A percentile compares a stretch with the other conserved stretches of the same genome.
These are phyloP conservation scores for Alternaria incomplexa DNA, from an alignment of 2,329 filamentous ascomycete genomes.

Conservation along the genomic window DNA sequence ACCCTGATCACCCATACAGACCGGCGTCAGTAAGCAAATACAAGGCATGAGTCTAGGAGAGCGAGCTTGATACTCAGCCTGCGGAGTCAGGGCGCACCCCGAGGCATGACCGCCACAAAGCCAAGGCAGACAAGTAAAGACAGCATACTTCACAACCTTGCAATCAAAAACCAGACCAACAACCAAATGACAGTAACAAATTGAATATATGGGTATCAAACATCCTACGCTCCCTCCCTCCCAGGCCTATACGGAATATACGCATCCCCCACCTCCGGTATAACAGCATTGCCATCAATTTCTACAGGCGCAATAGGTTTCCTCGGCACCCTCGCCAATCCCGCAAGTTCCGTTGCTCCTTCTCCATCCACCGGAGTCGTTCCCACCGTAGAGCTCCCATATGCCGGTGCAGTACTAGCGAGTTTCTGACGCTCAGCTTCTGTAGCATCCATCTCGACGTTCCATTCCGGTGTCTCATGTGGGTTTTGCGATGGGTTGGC, in stretches of 20 bases:
- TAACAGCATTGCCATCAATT: conserved; percentile 19
- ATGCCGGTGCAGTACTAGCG: background rate
- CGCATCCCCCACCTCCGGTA: conserved; percentile 19
- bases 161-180: too few species aligned
- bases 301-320: conserved; percentile 27
- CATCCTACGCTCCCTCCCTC: background rate
- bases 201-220: background rate
- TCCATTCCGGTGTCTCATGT: conserved; percentile 31
- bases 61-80: too few species aligned
- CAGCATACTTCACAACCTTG: too few species aligned
- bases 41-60: too few species aligned
- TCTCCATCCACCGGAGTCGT: background rate
- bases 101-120: too few species aligned
- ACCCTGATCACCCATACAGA: too few species aligned
- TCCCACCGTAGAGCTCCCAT: background rate
- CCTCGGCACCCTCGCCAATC: conserved; percentile 18
- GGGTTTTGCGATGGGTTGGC: background rate
- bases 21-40: too few species aligned
- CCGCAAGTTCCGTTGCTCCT: conserved; percentile 17
- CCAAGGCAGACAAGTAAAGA: too few species aligned
- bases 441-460: conserved; percentile 27
- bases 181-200: background rate
- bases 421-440: conserved; percentile 18
- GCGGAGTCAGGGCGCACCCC: too few species aligned
- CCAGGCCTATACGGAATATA: conserved; percentile 17